Base-by-base conservation (phyloP, 2,329 filamentous ascomycete genomes). In the Aspergillus tanneri region DNA sequence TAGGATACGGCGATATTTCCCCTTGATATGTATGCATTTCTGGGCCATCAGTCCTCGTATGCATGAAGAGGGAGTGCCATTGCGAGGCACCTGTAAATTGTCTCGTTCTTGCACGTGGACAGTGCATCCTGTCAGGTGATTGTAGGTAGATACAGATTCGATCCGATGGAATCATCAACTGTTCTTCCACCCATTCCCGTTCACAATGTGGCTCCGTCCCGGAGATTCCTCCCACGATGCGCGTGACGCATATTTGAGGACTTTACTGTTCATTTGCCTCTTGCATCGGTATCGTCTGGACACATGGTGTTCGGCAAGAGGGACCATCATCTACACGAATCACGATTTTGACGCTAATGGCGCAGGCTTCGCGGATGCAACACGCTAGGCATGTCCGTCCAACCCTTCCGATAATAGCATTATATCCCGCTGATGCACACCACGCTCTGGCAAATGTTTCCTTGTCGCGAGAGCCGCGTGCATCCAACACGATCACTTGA, bases 361-460 rank as follows among this genome's bases (percentile, higher is more conserved):
- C 72, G 30, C 65, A 66, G 24, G 71, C 72, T 56, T 74, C 71
- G 16, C 73, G 61, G 10, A 74, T 66, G 56, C 69, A 72, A 51
- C 72, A 74, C 6, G 66, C 65, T 27, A 72, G 47, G 49, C 70
- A 72, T 2, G 65, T 69, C 43, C 65, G 58, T n/a, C 69, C 68
- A 10, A 60, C 63, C 12, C 71, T 62, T 19, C 71, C 67, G 44
- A 75, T 64, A 23, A 75, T 59, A 3, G 72, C 72, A 58, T 72
- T 60, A 32, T 62, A 64, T 10, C 71, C 73, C 24, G 69, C 63
- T 25, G 71, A 64, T 8, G 72, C 67, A 53, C 72, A 75, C 72
- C 72, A 76, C 2, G 72, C 71, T 18, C 72, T 64, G 5, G 63
- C 72, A 44, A 74, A 68, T 0, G 68, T 64, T 53, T 74, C 72